Evolutionary conservation across 208 protist species (phyloP), one percentile per base, ranked within the genome.

Genomic region (Herpetomonas tarakana): DNA sequence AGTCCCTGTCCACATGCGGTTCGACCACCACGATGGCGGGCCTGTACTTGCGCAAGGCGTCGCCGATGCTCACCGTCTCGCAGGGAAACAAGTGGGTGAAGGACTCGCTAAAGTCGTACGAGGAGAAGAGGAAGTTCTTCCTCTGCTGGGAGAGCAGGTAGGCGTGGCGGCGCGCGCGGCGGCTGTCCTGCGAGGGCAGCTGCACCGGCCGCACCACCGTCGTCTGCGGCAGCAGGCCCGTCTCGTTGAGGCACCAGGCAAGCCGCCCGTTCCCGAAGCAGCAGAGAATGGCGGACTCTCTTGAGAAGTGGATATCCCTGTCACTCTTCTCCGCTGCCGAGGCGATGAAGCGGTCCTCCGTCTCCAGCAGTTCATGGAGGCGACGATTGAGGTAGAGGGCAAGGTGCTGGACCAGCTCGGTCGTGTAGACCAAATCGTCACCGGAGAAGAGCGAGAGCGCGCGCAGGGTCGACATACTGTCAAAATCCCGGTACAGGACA

Each of bases 231-330:
- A 74, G 56, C 26, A 85, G 35, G 1, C 68, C 68, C 3, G 60
- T 73, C 25, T 82, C 70, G 56, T 88, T 81, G 3, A 93, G 64
- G 31, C 74, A 52, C 61, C 70, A 86, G 2, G 83, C 68, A 16
- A 93, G 65, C 0, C 86, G 80, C 0, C 86, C 86, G 64, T 88
- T 87, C 26, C 76, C 78, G 31, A 93, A 93, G 57, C 86, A 75
- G 49, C 56, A 74, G 26, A 92, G 30, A 3, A 92, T 65, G 1
- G 86, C 82, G 7, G 77, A 77, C 26, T 76, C 71, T 3, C 49
- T 11, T 3, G 76, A 59, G 53, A 76, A 82, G 21, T 66, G 57
- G 4, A 52, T 50, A 16, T 27, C 47, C 22, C n/a, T 41, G 9
- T 6, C 9, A 6, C 9, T 14, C 9, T 14, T 41, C 6, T 41